These are phyloP conservation scores for Psilocybe tampanensis DNA, from an alignment of 768 basidiomycete species.

Conservation along the genomic window DNA sequence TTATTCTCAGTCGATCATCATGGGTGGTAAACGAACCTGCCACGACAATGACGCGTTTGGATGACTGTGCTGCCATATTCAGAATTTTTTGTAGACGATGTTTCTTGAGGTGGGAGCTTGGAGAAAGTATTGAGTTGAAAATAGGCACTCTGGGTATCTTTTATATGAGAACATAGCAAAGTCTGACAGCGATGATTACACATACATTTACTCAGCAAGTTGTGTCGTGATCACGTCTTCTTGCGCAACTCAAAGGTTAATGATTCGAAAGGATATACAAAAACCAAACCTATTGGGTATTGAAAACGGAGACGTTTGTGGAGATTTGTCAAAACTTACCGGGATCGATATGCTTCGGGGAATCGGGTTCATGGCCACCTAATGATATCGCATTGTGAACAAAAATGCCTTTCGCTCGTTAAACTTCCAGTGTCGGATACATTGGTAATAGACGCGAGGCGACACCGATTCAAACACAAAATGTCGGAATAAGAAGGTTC, in stretches of 20 bases:
- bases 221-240: slow-evolving; percentile 12
- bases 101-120: background rate
- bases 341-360: too few species aligned
- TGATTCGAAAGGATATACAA: background rate
- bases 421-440: too few species aligned
- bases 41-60: slow-evolving; percentile 58
- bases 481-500: too few species aligned
- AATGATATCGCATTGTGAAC: too few species aligned
- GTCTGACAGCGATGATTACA: background rate
- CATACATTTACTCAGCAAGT: slow-evolving; percentile 5
- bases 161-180: background rate
- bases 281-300: background rate
- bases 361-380: too few species aligned
- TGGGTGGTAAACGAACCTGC: slow-evolving; percentile 43
- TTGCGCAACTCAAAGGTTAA: slow-evolving; percentile 5
- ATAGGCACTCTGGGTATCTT: background rate
- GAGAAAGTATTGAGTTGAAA: background rate
- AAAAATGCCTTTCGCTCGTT: too few species aligned
- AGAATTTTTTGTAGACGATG: background rate
- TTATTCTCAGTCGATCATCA: background rate
- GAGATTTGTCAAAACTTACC: background rate
- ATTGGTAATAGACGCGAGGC: too few species aligned
- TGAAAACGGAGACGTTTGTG: background rate
- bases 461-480: too few species aligned
- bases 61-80: slow-evolving; percentile 15